A percentile compares a stretch with the other conserved stretches of the same genome.
These are phyloP conservation scores for Cardamine resedifolia DNA, from an alignment of 345 rosid species.

Conservation along the genomic window DNA sequence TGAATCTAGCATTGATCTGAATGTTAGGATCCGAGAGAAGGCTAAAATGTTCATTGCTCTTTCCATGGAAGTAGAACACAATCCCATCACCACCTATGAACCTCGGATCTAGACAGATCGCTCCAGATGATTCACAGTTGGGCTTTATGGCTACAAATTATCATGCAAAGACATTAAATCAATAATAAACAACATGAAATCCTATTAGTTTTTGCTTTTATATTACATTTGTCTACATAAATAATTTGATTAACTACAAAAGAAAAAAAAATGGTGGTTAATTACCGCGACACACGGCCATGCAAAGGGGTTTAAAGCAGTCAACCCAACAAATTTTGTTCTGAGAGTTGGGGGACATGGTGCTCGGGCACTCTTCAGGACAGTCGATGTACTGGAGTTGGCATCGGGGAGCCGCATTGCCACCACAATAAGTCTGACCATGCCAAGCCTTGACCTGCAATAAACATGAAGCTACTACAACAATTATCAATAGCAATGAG, in stretches of 20 bases:
- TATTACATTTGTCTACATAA: not conserved
- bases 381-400: conserved; percentile 9
- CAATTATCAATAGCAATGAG: not conserved
- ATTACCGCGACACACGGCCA: conserved; percentile 32
- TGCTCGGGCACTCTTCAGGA: conserved; percentile 39
- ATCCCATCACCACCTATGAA: conserved; percentile 56
- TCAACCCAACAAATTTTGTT: conserved; percentile 36
- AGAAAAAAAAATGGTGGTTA: not conserved
- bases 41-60: conserved; percentile 49
- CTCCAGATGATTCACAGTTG: not conserved
- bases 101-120: conserved; percentile 38
- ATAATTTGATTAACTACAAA: not conserved
- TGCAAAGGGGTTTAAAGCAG: conserved; percentile 36
- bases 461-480: not conserved
- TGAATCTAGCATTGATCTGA: conserved; percentile 51
- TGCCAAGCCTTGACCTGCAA: conserved; percentile 21
- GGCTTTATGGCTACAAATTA: not conserved
- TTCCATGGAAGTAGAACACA: conserved; percentile 55
- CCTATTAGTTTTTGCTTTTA: not conserved
- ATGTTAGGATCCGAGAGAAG: conserved; percentile 46
- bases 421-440: conserved; percentile 20
- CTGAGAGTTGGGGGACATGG: not conserved
- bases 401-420: conserved; percentile 26
- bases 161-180: too few species aligned
- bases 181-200: too few species aligned